A percentile compares a stretch with the other conserved stretches of the same genome.
Conservation (phyloP, 495 filamentous ascomycete genomes). For the Annulohypoxylon moriforme region DNA sequence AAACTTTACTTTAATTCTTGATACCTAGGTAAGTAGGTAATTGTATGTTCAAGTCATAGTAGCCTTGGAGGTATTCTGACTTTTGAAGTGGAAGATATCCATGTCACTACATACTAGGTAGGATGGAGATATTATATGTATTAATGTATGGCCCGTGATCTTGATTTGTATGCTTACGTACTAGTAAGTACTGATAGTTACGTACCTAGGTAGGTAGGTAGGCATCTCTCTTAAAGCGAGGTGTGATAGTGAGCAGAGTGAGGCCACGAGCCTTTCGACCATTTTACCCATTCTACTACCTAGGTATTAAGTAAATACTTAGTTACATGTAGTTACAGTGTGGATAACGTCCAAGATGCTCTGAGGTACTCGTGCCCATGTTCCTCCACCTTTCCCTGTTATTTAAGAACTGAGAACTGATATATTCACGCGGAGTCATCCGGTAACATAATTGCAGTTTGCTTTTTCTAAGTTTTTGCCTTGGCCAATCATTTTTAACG, state of each 20-base stretch:
- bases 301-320: neutral
- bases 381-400: neutral
- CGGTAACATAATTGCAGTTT: constrained; percentile 33
- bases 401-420: neutral
- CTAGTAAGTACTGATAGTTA: too few species aligned
- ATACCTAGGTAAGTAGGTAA: neutral
- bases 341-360: neutral
- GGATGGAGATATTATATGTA: too few species aligned
- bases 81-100: neutral
- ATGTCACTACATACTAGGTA: too few species aligned
- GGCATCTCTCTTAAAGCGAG: too few species aligned
- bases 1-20: neutral
- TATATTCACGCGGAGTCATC: constrained; percentile 23
- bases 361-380: constrained; percentile 2
- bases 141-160: too few species aligned
- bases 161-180: too few species aligned
- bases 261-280: too few species aligned
- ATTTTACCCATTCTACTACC: neutral
- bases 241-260: too few species aligned
- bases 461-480: constrained; percentile 19
- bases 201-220: too few species aligned
- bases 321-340: neutral
- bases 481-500: constrained; percentile 37
- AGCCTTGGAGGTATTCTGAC: neutral
- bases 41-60: too few species aligned